phyloP scores from a whole-genome alignment of 306 rosid genomes.

The Trifolium dubium region DNA sequence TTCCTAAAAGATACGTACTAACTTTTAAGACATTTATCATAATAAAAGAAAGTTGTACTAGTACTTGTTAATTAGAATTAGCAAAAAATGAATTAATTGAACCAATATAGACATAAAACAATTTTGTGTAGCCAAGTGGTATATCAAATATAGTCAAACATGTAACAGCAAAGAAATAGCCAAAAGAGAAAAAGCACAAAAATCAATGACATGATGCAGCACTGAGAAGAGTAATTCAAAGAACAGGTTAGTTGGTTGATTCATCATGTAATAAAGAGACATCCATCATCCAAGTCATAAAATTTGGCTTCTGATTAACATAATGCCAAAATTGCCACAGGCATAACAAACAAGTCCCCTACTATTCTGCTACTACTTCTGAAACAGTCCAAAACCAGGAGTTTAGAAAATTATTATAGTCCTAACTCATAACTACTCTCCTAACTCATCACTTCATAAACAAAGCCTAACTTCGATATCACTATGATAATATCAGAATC shows the following conservation, averaged over 20 bases:
- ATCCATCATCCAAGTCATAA: conserved; percentile 32
- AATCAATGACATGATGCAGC: conserved; percentile 36
- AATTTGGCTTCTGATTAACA: conserved; percentile 47
- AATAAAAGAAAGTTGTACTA: background rate
- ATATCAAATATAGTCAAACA: conserved; percentile 45
- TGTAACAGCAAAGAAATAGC: conserved; percentile 29
- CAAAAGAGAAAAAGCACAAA: conserved; percentile 33
- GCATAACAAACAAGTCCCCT: conserved; percentile 24
- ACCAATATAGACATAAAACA: background rate
- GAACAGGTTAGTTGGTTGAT: conserved; percentile 36
- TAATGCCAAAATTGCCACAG: conserved; percentile 45
- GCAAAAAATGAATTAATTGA: background rate
- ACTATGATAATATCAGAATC: no score
- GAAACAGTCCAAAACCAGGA: conserved; percentile 49
- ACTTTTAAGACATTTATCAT: background rate
- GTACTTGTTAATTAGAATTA: background rate
- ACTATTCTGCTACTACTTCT: conserved; percentile 19
- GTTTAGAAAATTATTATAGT: conserved; percentile 15
- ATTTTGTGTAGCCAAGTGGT: conserved; percentile 6
- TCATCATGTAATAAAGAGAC: conserved; percentile 39
- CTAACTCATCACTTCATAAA: conserved; percentile 22
- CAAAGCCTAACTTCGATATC: background rate
- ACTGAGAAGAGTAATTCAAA: conserved; percentile 41
- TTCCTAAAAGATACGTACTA: no score
- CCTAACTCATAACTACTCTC: conserved; percentile 40